Conservation (phyloP, 2,329 filamentous ascomycete species). For the Penicillium hordei region DNA sequence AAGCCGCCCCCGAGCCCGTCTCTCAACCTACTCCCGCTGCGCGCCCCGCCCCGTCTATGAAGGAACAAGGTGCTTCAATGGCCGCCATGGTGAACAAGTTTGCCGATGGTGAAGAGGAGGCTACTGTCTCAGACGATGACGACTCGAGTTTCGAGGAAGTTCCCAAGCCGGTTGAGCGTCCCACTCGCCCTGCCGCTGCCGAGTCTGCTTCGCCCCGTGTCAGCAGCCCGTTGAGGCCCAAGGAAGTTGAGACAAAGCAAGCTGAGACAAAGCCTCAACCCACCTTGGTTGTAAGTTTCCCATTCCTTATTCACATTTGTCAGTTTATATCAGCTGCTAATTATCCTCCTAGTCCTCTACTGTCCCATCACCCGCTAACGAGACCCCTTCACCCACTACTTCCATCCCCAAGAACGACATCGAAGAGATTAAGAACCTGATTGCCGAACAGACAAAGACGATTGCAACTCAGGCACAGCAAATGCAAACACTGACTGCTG, state of each 20-base stretch:
- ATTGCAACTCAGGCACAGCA: conserved; percentile 76
- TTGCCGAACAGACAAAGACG: conserved; percentile 74
- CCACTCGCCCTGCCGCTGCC: conserved; percentile 32
- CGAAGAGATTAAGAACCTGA: conserved; percentile 71
- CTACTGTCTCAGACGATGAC: conserved; percentile 59
- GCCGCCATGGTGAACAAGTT: conserved; percentile 82
- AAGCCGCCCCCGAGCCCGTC: conserved; percentile 29
- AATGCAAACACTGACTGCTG: conserved; percentile 66
- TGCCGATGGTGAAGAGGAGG: conserved; percentile 69
- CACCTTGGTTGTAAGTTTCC: conserved; percentile 23
- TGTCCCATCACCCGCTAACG: conserved; percentile 32
- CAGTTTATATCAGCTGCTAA: conserved; percentile 2
- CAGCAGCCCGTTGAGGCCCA: conserved; percentile 34
- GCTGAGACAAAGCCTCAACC: conserved; percentile 25
- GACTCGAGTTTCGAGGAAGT: conserved; percentile 86
- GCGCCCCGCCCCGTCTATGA: conserved; percentile 66
- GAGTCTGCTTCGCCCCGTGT: conserved; percentile 29
- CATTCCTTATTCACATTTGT: background rate
- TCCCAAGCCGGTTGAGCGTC: conserved; percentile 69
- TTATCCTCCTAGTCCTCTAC: conserved; percentile 24
- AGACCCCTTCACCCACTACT: conserved; percentile 26
- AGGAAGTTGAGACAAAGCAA: conserved; percentile 22
- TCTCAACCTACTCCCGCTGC: conserved; percentile 37
- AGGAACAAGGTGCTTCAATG: conserved; percentile 85
- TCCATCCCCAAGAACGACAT: conserved; percentile 63